Percentiles rank a stretch among this genome's conserved stretches.
phyloP scores from a whole-genome alignment of 2,329 filamentous ascomycete species.

The Clarireedia paspali region DNA sequence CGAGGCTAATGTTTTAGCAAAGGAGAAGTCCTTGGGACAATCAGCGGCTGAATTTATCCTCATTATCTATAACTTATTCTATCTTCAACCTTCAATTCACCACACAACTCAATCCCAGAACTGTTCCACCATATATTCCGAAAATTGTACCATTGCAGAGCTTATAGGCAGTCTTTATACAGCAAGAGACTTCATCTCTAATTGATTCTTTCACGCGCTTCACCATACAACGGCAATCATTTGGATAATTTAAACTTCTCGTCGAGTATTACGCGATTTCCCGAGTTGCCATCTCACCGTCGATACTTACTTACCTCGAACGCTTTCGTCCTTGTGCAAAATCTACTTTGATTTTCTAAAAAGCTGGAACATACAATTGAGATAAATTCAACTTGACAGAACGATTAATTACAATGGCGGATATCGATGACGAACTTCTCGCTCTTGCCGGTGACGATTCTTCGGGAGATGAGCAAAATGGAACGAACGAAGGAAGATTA shows the following conservation, averaged over 20 bases:
- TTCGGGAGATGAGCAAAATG: constrained; percentile 46
- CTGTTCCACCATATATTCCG: too few species aligned
- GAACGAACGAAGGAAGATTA: constrained; percentile 43
- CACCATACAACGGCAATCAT: too few species aligned
- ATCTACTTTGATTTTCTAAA: too few species aligned
- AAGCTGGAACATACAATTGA: too few species aligned
- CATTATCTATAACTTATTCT: background rate
- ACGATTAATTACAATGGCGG: constrained; percentile 55
- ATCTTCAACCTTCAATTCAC: background rate
- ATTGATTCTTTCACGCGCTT: too few species aligned
- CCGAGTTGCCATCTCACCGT: too few species aligned
- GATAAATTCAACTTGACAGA: background rate
- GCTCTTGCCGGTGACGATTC: constrained; percentile 77
- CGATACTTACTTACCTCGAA: too few species aligned
- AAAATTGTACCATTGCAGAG: background rate
- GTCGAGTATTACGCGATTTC: too few species aligned
- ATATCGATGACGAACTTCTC: constrained; percentile 88
- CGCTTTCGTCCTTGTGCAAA: too few species aligned
- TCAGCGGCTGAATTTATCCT: background rate
- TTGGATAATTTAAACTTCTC: too few species aligned
- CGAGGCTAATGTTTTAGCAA: constrained; percentile 2
- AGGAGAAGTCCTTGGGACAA: background rate
- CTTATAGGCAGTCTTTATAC: background rate
- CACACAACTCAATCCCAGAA: background rate
- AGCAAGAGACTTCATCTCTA: background rate